These are phyloP conservation scores for Penicillium palitans DNA, from an alignment of 2,329 filamentous ascomycete genomes.

Conservation along the genomic window DNA sequence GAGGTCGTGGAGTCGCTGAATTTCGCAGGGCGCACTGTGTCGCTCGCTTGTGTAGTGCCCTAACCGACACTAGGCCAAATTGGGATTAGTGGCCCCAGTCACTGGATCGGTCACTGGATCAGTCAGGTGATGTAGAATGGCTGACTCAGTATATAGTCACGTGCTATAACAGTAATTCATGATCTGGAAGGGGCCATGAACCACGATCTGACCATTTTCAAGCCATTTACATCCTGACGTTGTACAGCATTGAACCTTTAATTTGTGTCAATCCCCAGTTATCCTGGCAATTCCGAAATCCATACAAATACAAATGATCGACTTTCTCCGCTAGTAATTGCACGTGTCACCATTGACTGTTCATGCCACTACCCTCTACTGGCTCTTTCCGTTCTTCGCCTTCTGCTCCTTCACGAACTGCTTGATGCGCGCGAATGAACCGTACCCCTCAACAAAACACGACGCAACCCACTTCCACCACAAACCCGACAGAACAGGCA, in stretches of 20 bases:
- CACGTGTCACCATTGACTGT: not conserved
- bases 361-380: slow-evolving; percentile 11
- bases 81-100: slow-evolving; percentile 20
- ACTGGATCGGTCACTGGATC: not conserved
- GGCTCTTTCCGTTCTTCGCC: slow-evolving; percentile 33
- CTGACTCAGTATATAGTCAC: slow-evolving; percentile 16
- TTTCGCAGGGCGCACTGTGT: slow-evolving; percentile 44
- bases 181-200: not conserved
- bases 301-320: not conserved
- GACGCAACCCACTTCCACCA: slow-evolving; percentile 58
- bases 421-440: slow-evolving; percentile 50
- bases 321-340: not conserved
- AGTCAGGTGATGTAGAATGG: slow-evolving; percentile 26
- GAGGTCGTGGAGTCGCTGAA: slow-evolving; percentile 45
- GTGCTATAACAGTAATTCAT: not conserved
- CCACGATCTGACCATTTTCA: not conserved
- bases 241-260: not conserved
- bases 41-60: slow-evolving; percentile 48
- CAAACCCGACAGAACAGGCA: slow-evolving; percentile 48
- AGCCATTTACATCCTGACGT: not conserved
- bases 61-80: slow-evolving; percentile 38
- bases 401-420: slow-evolving; percentile 44
- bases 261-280: not conserved
- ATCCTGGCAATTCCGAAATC: not conserved
- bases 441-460: slow-evolving; percentile 55